Evolutionary conservation across 306 rosid species (phyloP).

Genomic region (Quercus gilva): DNA sequence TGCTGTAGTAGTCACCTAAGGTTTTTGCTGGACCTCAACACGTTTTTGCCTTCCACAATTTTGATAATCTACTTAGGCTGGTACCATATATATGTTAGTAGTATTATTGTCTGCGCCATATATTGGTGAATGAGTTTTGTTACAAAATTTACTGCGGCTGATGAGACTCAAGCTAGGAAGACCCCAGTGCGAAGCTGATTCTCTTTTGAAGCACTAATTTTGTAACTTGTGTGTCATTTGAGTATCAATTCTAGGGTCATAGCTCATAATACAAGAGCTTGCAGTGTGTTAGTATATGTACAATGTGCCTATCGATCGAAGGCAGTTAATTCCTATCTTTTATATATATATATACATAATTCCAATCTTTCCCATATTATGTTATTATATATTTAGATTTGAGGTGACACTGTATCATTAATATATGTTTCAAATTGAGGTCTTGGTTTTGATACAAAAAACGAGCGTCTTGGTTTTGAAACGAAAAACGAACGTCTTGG

Average conservation of each 20-base stretch:
- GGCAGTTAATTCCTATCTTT: too few species aligned
- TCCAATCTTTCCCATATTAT: too few species aligned
- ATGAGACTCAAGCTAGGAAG: neutral
- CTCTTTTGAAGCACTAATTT: neutral
- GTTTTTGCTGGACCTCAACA: neutral
- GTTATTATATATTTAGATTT: too few species aligned
- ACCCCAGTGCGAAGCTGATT: neutral
- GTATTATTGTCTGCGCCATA: neutral
- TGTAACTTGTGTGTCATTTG: too few species aligned
- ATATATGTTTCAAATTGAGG: too few species aligned
- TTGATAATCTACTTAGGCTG: neutral
- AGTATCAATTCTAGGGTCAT: too few species aligned
- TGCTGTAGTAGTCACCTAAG: slow-evolving; percentile 39
- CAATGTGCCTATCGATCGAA: too few species aligned
- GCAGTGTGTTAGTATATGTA: neutral
- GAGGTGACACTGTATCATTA: too few species aligned
- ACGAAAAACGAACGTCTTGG: too few species aligned
- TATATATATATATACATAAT: too few species aligned
- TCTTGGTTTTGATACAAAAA: too few species aligned
- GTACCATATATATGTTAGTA: neutral
- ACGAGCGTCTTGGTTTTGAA: too few species aligned
- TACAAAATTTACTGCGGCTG: neutral
- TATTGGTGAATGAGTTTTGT: neutral
- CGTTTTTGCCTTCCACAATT: neutral
- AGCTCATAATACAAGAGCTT: neutral